Percentiles rank a stretch among this genome's conserved stretches.
Evolutionary conservation across 2,329 filamentous ascomycete species (phyloP).

Genomic region (Fusarium foetens): DNA sequence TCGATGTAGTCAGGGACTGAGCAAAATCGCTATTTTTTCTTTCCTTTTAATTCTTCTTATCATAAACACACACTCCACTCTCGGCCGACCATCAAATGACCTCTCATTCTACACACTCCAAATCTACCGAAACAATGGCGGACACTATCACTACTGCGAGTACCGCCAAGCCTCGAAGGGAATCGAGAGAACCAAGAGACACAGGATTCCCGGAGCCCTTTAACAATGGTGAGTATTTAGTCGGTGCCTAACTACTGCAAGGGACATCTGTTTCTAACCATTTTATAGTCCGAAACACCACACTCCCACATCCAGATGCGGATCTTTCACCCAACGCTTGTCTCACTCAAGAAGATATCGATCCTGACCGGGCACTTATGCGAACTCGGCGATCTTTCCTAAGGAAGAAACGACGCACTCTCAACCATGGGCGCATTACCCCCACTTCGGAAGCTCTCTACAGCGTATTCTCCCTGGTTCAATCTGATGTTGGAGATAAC

Average conservation of each 20-base stretch:
- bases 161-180: constrained; percentile 40
- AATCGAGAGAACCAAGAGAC: constrained; percentile 51
- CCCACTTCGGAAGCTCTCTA: constrained; percentile 49
- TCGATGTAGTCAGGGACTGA: constrained; percentile 35
- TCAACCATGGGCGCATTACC: constrained; percentile 58
- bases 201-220: constrained; percentile 65
- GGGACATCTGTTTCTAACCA: constrained; percentile 6
- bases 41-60: not conserved
- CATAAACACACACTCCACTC: not conserved
- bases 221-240: constrained; percentile 54
- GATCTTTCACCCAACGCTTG: constrained; percentile 66
- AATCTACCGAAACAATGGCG: constrained; percentile 45
- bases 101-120: not conserved
- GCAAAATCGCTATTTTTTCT: constrained; percentile 7
- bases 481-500: constrained; percentile 39
- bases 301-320: constrained; percentile 70
- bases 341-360: constrained; percentile 65
- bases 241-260: not conserved
- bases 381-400: constrained; percentile 60
- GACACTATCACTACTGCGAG: constrained; percentile 40
- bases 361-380: constrained; percentile 54
- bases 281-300: constrained; percentile 64
- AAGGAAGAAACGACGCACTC: constrained; percentile 56
- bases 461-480: constrained; percentile 49
- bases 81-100: constrained; percentile 9